Conservation (phyloP, 2,329 filamentous ascomycete genomes). For the Colletotrichum salicis region DNA sequence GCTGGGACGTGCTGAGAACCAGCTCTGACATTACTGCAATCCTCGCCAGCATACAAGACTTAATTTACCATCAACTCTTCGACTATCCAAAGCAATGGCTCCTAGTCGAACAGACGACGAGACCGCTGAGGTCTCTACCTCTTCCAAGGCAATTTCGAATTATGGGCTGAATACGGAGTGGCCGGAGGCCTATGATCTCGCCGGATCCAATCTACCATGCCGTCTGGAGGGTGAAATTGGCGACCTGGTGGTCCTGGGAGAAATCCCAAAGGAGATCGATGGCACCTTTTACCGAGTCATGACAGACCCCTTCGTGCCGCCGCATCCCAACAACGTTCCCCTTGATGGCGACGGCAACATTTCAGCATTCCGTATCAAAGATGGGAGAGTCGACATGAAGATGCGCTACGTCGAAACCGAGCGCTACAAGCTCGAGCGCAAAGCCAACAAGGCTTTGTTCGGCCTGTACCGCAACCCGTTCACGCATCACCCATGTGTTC, state of each 20-base stretch:
- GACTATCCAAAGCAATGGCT: constrained; percentile 2
- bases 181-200: constrained; percentile 6
- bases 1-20: neutral
- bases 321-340: constrained; percentile 46
- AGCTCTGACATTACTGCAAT: neutral
- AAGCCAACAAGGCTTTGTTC: constrained; percentile 46
- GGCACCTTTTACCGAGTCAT: constrained; percentile 48
- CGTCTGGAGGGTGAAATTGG: constrained; percentile 29
- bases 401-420: constrained; percentile 53
- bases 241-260: constrained; percentile 36
- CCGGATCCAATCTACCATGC: constrained; percentile 15
- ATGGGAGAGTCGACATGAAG: constrained; percentile 48
- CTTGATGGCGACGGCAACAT: constrained; percentile 54
- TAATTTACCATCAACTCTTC: neutral
- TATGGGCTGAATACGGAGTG: constrained; percentile 8
- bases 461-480: constrained; percentile 53
- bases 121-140: neutral
- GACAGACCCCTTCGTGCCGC: constrained; percentile 52
- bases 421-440: constrained; percentile 49
- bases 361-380: constrained; percentile 47
- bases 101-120: neutral
- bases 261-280: constrained; percentile 39
- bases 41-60: neutral
- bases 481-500: constrained; percentile 47
- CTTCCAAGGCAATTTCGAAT: neutral